These are phyloP conservation scores for Neonectria neomacrospora DNA, from an alignment of 2,329 filamentous ascomycete species.

Conservation along the genomic window DNA sequence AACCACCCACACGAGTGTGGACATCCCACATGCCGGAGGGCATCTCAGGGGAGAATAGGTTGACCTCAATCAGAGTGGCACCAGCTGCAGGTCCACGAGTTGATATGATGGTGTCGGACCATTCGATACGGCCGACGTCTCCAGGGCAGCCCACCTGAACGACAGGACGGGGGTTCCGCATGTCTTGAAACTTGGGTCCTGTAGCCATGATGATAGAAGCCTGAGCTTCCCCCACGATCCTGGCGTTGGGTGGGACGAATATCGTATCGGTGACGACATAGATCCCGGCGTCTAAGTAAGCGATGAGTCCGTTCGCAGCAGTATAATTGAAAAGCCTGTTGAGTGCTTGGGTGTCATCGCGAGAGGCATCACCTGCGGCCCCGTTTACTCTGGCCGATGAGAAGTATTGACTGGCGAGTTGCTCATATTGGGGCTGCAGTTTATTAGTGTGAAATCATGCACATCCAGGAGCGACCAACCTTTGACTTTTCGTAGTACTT, in stretches of 20 bases:
- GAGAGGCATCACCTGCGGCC: constrained; percentile 72
- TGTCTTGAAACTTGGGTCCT: constrained; percentile 66
- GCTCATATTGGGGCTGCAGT: constrained; percentile 73
- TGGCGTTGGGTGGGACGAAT: constrained; percentile 59
- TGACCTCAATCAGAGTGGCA: constrained; percentile 78
- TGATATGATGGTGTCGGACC: constrained; percentile 77
- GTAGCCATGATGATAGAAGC: constrained; percentile 65
- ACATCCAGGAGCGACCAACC: constrained; percentile 20
- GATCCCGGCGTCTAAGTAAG: constrained; percentile 70
- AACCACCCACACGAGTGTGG: constrained; percentile 80
- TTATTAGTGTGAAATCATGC: constrained; percentile 1
- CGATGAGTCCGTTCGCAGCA: constrained; percentile 64
- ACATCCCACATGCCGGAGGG: constrained; percentile 77
- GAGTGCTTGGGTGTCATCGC: constrained; percentile 79
- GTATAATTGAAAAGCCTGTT: constrained; percentile 62
- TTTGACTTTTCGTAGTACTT: constrained; percentile 79
- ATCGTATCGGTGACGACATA: constrained; percentile 70
- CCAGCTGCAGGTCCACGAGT: constrained; percentile 75
- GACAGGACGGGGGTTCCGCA: constrained; percentile 69
- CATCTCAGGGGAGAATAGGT: constrained; percentile 62
- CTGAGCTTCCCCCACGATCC: constrained; percentile 70
- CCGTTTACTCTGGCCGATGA: constrained; percentile 69
- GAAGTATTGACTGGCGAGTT: constrained; percentile 68
- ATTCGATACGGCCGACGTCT: constrained; percentile 73
- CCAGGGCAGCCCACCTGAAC: constrained; percentile 73